Evolutionary conservation across 305 asterid species (phyloP), one percentile per base, ranked within the genome.

Genomic region (Fraxinus angustifolia): DNA sequence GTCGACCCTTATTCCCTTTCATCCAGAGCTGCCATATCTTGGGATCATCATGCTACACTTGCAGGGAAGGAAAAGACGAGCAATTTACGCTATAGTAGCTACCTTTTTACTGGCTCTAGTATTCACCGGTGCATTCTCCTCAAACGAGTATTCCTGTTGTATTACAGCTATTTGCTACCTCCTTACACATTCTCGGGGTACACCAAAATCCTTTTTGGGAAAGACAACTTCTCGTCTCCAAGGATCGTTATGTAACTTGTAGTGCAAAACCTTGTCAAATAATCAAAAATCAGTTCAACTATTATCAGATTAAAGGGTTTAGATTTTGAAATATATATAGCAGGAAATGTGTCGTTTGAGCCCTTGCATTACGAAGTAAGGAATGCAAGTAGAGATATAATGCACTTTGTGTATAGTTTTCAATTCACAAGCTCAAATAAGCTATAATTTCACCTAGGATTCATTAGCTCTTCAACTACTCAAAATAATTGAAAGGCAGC

Each of bases 171-270:
- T 76, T 53, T 68, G 68, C 83, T 85, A 78, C 82, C 87, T 78
- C 81, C 65, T 60, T 60, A 81, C 40, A 88, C 99, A 94, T 86
- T 92, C 97, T 73, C 77, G 62, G 2, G 97, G 95, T 77, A 92
- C 79, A 74, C 98, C 98, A 17, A 80, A 91, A 72, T 91, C 92
- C 82, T 87, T 93, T 82, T 77, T 78, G 42, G 17, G 77, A 75
- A 40, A 79, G 48, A 75, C 74, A 65, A 86, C 82, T 76, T 84
- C 77, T 83, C 78, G 84, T 83, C 99, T 89, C 98, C 98, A 96
- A 45, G 93, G 94, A 28, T 93, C 98, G 40, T 94, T 96, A 65
- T 96, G 92, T 86, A 94, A 77, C 90, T 94, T 94, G 90, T 90
- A 96, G 86, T 94, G 99, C 83, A 96, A 85, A 50, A 94, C 89